A percentile compares a stretch with the other conserved stretches of the same genome.
phyloP scores from a whole-genome alignment of 768 basidiomycete species.

The Kwoniella heveanensis region DNA sequence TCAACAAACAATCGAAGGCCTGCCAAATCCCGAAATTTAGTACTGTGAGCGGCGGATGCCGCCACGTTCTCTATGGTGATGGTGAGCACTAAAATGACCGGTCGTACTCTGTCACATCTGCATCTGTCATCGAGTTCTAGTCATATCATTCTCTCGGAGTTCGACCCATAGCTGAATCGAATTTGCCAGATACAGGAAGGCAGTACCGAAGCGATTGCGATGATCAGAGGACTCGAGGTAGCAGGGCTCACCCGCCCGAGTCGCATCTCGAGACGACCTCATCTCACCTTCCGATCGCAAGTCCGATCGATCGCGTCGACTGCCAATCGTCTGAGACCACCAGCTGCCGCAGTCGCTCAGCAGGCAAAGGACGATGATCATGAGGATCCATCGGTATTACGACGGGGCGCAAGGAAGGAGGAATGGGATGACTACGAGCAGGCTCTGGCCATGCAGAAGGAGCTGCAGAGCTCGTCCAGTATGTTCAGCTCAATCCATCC shows the following conservation, averaged over 20 bases:
- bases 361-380: background rate
- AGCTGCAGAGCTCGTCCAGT: background rate
- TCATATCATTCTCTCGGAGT: background rate
- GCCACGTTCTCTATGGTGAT: background rate
- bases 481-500: background rate
- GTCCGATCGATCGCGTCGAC: conserved; percentile 9
- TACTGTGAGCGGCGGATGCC: background rate
- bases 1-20: too few relatives aligned
- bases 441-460: conserved; percentile 13
- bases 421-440: conserved; percentile 24
- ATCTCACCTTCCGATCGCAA: background rate
- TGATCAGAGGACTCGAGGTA: conserved; percentile 26
- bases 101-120: background rate
- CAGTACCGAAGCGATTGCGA: background rate
- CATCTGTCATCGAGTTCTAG: background rate
- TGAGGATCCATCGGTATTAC: background rate
- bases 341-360: background rate
- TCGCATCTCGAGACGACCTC: conserved; percentile 32
- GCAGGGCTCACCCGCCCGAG: conserved; percentile 32
- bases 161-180: too few relatives aligned
- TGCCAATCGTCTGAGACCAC: background rate
- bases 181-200: too few relatives aligned
- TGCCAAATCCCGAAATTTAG: background rate
- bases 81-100: background rate
- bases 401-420: background rate